phyloP scores from a whole-genome alignment of 805 yeast species.

The Nakazawaea laoshanensis region DNA sequence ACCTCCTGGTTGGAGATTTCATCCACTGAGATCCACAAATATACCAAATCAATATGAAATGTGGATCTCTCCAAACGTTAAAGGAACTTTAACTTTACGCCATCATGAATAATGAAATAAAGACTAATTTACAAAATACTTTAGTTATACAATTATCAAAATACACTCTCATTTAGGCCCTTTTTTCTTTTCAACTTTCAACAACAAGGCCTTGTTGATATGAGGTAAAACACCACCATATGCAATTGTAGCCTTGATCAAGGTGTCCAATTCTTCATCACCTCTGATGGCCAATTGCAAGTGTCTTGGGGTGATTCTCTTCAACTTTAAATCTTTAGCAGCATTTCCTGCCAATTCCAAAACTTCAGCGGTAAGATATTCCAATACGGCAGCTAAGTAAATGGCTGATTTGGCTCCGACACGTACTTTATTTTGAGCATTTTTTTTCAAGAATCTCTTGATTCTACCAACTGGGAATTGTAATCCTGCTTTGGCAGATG shows the following conservation, averaged over 20 bases:
- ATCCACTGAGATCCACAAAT: too few species aligned
- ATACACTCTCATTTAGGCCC: too few species aligned
- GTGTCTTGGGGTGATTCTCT: conserved; percentile 97
- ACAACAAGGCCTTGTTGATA: conserved; percentile 72
- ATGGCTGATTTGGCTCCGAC: conserved; percentile 80
- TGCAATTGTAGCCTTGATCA: conserved; percentile 92
- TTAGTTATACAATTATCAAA: too few species aligned
- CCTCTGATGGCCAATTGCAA: conserved; percentile 95
- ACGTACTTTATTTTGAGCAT: conserved; percentile 69
- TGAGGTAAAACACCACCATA: conserved; percentile 98
- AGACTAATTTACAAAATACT: too few species aligned
- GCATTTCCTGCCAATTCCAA: conserved; percentile 98
- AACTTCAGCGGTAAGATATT: conserved; percentile 94
- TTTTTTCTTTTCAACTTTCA: conserved; percentile 66
- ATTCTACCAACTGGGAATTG: conserved; percentile 99
- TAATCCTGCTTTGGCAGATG: conserved; percentile 90
- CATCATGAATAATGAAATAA: too few species aligned
- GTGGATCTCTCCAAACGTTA: too few species aligned
- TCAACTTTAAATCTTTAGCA: conserved; percentile 89
- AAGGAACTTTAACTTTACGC: too few species aligned
- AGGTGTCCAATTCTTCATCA: conserved; percentile 92
- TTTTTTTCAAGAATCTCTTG: conserved; percentile 88
- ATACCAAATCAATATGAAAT: too few species aligned
- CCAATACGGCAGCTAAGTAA: conserved; percentile 90
- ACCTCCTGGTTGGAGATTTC: too few species aligned